These are phyloP conservation scores for Globisporangium mamillatum DNA, from an alignment of 352 stramenopile species.

Conservation along the genomic window DNA sequence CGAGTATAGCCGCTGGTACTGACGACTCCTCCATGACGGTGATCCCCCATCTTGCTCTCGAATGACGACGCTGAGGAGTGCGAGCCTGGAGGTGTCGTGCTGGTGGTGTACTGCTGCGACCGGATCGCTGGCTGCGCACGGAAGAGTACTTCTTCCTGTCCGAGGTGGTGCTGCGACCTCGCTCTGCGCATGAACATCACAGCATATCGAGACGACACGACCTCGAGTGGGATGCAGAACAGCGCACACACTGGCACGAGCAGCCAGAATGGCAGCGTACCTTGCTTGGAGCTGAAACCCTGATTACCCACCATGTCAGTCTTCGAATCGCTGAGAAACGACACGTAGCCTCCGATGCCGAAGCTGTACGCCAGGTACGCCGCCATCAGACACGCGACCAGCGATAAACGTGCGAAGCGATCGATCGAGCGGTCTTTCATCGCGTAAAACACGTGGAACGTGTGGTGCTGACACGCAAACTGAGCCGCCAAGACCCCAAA, in stretches of 20 bases:
- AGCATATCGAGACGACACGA: conserved; percentile 48
- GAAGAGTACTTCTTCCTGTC: conserved; percentile 41
- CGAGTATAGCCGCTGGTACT: conserved; percentile 5
- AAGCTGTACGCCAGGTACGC: conserved; percentile 36
- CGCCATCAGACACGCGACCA: conserved; percentile 28
- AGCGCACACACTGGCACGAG: conserved; percentile 38
- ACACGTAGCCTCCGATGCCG: conserved; percentile 48
- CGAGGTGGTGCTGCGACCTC: conserved; percentile 13
- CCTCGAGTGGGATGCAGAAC: conserved; percentile 43
- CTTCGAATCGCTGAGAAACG: conserved; percentile 41
- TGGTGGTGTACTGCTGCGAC: conserved; percentile 4
- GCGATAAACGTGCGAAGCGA: conserved; percentile 33
- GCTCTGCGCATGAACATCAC: conserved; percentile 32
- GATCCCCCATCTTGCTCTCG: background rate
- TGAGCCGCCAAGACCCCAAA: conserved; percentile 44
- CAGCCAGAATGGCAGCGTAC: conserved; percentile 37
- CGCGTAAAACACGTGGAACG: conserved; percentile 53
- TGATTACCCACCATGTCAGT: conserved; percentile 52
- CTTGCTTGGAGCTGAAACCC: conserved; percentile 28
- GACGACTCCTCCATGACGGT: conserved; percentile 7
- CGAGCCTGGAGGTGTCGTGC: conserved; percentile 10
- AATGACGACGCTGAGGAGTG: background rate
- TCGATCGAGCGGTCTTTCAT: conserved; percentile 33
- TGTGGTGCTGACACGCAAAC: conserved; percentile 46
- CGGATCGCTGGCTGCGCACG: conserved; percentile 20